phyloP scores from a whole-genome alignment of 768 basidiomycete species.

The Tricholoma saponaceum region DNA sequence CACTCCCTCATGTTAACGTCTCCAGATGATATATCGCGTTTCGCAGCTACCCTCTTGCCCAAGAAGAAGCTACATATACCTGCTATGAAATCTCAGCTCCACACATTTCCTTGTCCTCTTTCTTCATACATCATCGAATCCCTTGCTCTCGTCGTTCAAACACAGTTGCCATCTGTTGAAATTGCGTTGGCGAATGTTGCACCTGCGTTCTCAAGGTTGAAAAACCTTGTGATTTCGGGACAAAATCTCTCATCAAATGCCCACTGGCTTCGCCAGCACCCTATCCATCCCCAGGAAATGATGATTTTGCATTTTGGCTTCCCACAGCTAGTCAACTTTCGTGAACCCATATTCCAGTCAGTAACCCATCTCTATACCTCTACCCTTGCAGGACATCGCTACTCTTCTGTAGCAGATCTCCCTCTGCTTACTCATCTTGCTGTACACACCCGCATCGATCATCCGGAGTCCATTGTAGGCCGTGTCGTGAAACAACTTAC shows the following conservation, averaged over 20 bases:
- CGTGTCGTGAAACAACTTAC: neutral
- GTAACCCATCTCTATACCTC: constrained; percentile 34
- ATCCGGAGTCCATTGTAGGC: neutral
- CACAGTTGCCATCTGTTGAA: constrained; percentile 29
- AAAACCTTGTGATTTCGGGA: constrained; percentile 29
- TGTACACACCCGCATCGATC: constrained; percentile 24
- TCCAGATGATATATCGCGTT: constrained; percentile 22
- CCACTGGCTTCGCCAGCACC: constrained; percentile 30
- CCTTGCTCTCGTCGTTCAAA: constrained; percentile 28
- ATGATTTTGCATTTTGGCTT: constrained; percentile 31
- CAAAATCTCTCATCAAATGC: constrained; percentile 30
- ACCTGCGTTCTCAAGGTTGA: constrained; percentile 25
- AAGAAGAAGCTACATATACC: constrained; percentile 24
- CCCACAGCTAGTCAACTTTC: constrained; percentile 29
- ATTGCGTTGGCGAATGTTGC: constrained; percentile 27
- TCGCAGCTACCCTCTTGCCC: constrained; percentile 27
- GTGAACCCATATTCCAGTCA: constrained; percentile 27
- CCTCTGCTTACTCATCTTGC: constrained; percentile 30
- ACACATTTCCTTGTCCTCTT: constrained; percentile 24
- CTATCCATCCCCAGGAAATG: constrained; percentile 24
- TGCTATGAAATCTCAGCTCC: constrained; percentile 22
- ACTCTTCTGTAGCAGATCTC: constrained; percentile 27
- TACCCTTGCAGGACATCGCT: constrained; percentile 24
- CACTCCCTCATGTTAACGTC: constrained; percentile 22
- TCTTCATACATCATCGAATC: constrained; percentile 28